Conservation (phyloP, 176 grass and related monocot species). For the Zoysia japonica region DNA sequence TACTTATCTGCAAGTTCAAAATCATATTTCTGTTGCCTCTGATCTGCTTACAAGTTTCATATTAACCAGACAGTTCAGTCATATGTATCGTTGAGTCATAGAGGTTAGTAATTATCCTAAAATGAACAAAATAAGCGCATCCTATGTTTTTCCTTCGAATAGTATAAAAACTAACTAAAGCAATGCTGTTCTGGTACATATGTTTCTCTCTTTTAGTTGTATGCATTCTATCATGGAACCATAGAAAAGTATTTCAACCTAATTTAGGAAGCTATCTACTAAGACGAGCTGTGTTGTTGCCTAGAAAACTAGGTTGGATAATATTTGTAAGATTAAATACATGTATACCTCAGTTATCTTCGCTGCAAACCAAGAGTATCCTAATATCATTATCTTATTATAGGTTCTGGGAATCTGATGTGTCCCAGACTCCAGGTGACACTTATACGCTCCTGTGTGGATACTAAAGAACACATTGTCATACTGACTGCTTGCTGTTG, state of each 20-base stretch:
- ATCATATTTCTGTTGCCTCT: conserved; percentile 3
- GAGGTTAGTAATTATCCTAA: not conserved
- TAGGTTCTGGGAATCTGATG: conserved; percentile 33
- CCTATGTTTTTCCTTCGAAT: not conserved
- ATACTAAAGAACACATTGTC: not conserved
- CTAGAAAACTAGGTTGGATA: not conserved
- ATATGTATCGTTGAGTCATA: not conserved
- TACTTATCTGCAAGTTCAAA: not conserved
- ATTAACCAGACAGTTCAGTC: not conserved
- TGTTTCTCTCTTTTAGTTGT: not conserved
- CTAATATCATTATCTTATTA: conserved; percentile 30
- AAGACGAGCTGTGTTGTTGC: not conserved
- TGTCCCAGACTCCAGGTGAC: not conserved
- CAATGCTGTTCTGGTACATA: conserved; percentile 11
- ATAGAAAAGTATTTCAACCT: not conserved
- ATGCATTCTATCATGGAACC: not conserved
- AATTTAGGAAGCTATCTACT: not conserved
- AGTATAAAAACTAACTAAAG: conserved; percentile 3
- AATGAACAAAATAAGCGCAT: not conserved
- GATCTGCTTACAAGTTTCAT: not conserved
- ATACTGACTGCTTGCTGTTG: conserved; percentile 16
- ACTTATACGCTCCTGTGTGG: conserved; percentile 9
- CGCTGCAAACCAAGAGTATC: not conserved
- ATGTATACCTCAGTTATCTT: not conserved
- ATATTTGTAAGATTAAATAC: conserved; percentile 6